These are phyloP conservation scores for Grammothele lineata DNA, from an alignment of 768 basidiomycete species.

Conservation along the genomic window DNA sequence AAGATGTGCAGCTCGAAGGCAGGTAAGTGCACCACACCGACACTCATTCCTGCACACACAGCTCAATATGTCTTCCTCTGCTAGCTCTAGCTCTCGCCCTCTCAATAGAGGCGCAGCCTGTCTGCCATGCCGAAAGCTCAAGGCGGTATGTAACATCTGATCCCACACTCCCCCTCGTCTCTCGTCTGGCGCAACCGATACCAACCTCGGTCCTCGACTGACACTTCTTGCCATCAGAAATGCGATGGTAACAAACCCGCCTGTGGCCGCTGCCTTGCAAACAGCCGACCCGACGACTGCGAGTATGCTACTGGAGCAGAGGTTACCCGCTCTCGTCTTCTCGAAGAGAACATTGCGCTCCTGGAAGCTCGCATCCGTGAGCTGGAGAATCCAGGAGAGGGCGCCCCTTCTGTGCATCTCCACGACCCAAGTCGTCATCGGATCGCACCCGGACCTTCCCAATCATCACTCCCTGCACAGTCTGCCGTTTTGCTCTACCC, in stretches of 20 bases:
- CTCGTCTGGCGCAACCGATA: not conserved
- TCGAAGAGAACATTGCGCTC: constrained; percentile 59
- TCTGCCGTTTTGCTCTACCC: not conserved
- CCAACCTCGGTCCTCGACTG: not conserved
- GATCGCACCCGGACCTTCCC: not conserved
- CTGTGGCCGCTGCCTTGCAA: constrained; percentile 56
- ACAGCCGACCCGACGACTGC: constrained; percentile 54
- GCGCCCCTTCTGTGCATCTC: constrained; percentile 15
- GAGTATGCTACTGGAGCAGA: constrained; percentile 65
- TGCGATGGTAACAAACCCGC: constrained; percentile 66
- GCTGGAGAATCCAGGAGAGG: constrained; percentile 27
- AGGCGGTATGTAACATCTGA: not conserved
- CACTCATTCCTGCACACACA: not conserved
- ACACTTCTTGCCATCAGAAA: constrained; percentile 37
- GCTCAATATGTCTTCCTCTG: not conserved
- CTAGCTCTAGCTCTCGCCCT: not conserved
- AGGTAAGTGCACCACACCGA: not conserved
- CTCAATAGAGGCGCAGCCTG: constrained; percentile 1
- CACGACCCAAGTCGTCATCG: constrained; percentile 10
- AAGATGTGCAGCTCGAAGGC: not conserved
- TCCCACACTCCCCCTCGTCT: too few species aligned
- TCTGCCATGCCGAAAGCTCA: constrained; percentile 5
- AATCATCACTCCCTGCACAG: not conserved
- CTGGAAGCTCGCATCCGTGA: constrained; percentile 50
- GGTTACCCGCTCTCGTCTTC: constrained; percentile 53